Base-by-base conservation (phyloP, 2,329 filamentous ascomycete genomes). In the Aplosporella prunicola region DNA sequence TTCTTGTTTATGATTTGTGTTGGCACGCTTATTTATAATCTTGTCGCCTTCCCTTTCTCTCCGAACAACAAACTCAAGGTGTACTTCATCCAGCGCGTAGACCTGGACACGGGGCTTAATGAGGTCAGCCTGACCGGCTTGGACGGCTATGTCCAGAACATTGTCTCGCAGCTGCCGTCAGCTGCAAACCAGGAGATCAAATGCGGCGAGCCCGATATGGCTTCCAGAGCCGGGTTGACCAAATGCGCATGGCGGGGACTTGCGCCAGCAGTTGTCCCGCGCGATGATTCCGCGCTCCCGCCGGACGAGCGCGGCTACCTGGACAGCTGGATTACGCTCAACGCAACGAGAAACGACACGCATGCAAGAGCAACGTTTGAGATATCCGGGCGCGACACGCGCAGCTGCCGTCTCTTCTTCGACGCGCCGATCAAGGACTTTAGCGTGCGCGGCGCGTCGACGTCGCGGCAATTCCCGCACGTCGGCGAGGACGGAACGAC, bases 41-140 rank as follows among this genome's bases (percentile, higher is more conserved):
- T 95, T 4, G 63, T 75, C 2, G 84, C 83, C 2, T 95, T 94
- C 58, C 91, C 91, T 0, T 96, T 96, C 61, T 91, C 85, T 0
- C 64, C 74, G 15, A 71, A 77, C 42, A 82, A 79, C 54, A 75
- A 85, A 24, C 76, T 93, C 58, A 96, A 96, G 60, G 70, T 89
- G 32, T 93, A 79, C 59, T 95, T 96, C 57, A 67, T 83, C 33
- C 88, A 98, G 56, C 74, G 74, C 8, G 67, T 95, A 32, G 75
- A 94, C 47, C 71, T 94, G 8, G 82, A 69, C 46, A 75, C 70
- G 4, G 78, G 79, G n/a, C 63, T 69, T 10, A 85, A 86, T 46
- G 67, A 63, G 2, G 82, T 88, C 26, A 76, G 75, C 17, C 44
- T 61, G 40, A 56, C 55, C 8, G 57, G 55, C 8, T 43, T 58